Percentiles rank a stretch among this genome's conserved stretches.
These are phyloP conservation scores for Fusarium sp. DNA, from an alignment of 2,329 filamentous ascomycete species.

Conservation along the genomic window DNA sequence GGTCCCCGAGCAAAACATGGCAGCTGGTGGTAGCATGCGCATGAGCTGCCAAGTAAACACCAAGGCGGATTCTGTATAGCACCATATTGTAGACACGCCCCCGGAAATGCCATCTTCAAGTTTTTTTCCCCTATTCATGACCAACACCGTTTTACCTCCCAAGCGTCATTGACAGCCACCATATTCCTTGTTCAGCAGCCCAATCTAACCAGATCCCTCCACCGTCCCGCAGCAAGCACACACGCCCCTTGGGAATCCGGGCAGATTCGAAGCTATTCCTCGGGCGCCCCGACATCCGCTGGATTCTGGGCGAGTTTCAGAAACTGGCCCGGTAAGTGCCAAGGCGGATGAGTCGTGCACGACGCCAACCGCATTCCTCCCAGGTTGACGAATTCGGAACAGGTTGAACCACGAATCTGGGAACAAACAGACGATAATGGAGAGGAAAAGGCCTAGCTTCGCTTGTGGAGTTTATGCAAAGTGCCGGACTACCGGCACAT, in stretches of 20 bases:
- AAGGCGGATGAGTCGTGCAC: slow-evolving; percentile 19
- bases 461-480: not conserved
- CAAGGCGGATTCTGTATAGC: not conserved
- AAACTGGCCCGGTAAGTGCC: not conserved
- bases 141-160: not conserved
- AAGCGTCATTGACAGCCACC: slow-evolving; percentile 8
- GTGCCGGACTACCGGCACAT: slow-evolving; percentile 1
- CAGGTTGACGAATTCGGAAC: not conserved
- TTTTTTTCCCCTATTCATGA: not conserved
- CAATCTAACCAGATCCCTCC: slow-evolving; percentile 4
- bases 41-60: too few relatives aligned
- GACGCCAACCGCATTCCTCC: slow-evolving; percentile 32
- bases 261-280: slow-evolving; percentile 11
- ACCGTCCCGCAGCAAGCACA: slow-evolving; percentile 2
- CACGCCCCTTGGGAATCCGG: slow-evolving; percentile 10
- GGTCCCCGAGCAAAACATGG: not conserved
- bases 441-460: not conserved
- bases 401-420: not conserved
- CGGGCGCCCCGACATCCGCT: slow-evolving; percentile 24
- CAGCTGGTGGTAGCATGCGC: not conserved
- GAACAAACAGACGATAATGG: not conserved
- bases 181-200: not conserved
- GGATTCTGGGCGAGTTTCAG: slow-evolving; percentile 11
- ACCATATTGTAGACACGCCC: not conserved
- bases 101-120: not conserved